phyloP scores from a whole-genome alignment of 73 alveolate species.

The Breviolum minutum region DNA sequence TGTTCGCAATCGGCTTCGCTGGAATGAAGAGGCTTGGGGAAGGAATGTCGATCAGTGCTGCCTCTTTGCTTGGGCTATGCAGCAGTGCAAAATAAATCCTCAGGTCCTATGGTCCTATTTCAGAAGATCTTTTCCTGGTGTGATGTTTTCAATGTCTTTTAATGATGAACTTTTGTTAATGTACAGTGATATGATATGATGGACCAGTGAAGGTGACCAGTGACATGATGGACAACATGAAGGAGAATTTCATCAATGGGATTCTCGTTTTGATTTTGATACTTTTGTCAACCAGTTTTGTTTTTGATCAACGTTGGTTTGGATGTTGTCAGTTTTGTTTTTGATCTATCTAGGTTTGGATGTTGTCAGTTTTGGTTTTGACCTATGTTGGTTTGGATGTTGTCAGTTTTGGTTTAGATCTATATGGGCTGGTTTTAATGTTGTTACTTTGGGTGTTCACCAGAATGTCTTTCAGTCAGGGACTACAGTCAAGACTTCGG shows the following conservation, averaged over 20 bases:
- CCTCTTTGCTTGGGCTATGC: not conserved
- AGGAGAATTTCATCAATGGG: not conserved
- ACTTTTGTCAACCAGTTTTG: not conserved
- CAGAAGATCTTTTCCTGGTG: not conserved
- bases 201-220: not conserved
- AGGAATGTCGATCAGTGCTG: conserved; percentile 18
- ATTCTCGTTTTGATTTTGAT: not conserved
- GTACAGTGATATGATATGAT: not conserved
- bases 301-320: not conserved
- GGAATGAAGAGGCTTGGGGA: not conserved
- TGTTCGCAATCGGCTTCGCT: not conserved
- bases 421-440: no score
- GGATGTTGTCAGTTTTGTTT: no score
- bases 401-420: no score
- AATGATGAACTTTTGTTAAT: not conserved
- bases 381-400: not conserved
- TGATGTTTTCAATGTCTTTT: not conserved
- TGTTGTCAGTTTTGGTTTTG: not conserved
- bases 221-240: conserved; percentile 6
- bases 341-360: not conserved
- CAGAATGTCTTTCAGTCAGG: no score
- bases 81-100: conserved; percentile 8
- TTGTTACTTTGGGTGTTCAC: no score
- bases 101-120: not conserved
- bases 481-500: conserved; percentile 38